Evolutionary conservation across 2,329 filamentous ascomycete species (phyloP), one percentile per base, ranked within the genome.

Genomic region (Reticulascus tulasneorum): DNA sequence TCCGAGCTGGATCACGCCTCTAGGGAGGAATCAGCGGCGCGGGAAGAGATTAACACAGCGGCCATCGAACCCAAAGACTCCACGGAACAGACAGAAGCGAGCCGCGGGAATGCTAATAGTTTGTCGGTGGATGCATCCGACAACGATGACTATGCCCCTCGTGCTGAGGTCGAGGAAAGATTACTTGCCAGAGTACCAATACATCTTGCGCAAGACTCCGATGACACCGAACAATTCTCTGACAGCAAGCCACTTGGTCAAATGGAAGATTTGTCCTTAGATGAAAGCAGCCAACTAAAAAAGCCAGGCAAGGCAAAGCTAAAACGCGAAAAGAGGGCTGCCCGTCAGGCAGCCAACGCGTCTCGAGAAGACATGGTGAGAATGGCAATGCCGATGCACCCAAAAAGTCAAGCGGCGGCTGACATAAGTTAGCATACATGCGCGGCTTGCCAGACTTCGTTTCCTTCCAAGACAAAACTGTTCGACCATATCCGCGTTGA

Each of bases 401-500:
- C 15, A 23, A 15, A n/a, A 16, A 18, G 12, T 9, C 30, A 17
- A 34, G 7, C 17, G 9, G 10, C 23, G 11, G 20, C 17, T 38
- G n/a, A 38, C 36, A 23, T 15, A n/a, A 7, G 16, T 23, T 12
- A 67, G 59, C 58, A 71, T 35, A 59, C 47, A 37, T 76, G 73
- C 47, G 52, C 58, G 18, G 56, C 64, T 12, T 78, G 74, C 47
- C 53, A 60, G 4, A 59, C 62, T 38, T 45, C 40, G 1, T 78
- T 76, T 37, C 46, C 75, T 1, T 87, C 83, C 2, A 82, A 79
- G 47, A 84, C 77, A 6, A 80, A 79, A 47, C 61, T 94, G 13
- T 91, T 91, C 55, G 67, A 75, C 34, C 88, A 94, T 57, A 71
- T 93, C 39, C 76, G 78, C 44, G 73, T n/a, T n/a, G n/a, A n/a